Percentiles rank a stretch among this genome's conserved stretches.
These are phyloP conservation scores for Backusella circina DNA, from an alignment of 192 early-diverging fungal species.

Conservation along the genomic window DNA sequence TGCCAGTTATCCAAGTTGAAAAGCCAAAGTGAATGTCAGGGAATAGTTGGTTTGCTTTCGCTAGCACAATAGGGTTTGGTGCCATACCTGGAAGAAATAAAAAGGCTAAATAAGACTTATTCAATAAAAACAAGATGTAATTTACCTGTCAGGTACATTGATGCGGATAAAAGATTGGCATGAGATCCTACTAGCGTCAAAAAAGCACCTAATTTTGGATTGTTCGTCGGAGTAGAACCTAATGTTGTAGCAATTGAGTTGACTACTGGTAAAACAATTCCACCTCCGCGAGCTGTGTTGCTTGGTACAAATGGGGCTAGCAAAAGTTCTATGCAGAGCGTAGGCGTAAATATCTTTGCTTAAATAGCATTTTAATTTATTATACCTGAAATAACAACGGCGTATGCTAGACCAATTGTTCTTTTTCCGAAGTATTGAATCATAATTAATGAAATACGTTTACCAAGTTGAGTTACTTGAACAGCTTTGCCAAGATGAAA, in stretches of 20 bases:
- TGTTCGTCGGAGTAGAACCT: slow-evolving; percentile 36
- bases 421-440: slow-evolving; percentile 49
- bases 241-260: slow-evolving; percentile 57
- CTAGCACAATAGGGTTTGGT: slow-evolving; percentile 67
- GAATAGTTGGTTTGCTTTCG: slow-evolving; percentile 55
- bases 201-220: slow-evolving; percentile 47
- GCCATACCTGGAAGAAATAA: slow-evolving; percentile 47
- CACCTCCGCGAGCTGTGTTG: slow-evolving; percentile 75
- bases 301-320: slow-evolving; percentile 70
- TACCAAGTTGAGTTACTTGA: slow-evolving; percentile 60
- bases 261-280: slow-evolving; percentile 75
- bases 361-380: not conserved
- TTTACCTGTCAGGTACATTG: slow-evolving; percentile 62
- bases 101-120: not conserved
- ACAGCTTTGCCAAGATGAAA: slow-evolving; percentile 72
- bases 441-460: slow-evolving; percentile 56
- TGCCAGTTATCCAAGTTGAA: slow-evolving; percentile 56
- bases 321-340: slow-evolving; percentile 49
- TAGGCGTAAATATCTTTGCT: not conserved
- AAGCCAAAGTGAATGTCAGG: slow-evolving; percentile 63
- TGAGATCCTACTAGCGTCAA: slow-evolving; percentile 61
- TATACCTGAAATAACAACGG: slow-evolving; percentile 38
- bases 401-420: slow-evolving; percentile 55
- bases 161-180: slow-evolving; percentile 70
- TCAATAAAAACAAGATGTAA: not conserved